Evolutionary conservation across 352 stramenopile genomes (phyloP), one percentile per base, ranked within the genome.

Genomic region (Phytophthora sojae): DNA sequence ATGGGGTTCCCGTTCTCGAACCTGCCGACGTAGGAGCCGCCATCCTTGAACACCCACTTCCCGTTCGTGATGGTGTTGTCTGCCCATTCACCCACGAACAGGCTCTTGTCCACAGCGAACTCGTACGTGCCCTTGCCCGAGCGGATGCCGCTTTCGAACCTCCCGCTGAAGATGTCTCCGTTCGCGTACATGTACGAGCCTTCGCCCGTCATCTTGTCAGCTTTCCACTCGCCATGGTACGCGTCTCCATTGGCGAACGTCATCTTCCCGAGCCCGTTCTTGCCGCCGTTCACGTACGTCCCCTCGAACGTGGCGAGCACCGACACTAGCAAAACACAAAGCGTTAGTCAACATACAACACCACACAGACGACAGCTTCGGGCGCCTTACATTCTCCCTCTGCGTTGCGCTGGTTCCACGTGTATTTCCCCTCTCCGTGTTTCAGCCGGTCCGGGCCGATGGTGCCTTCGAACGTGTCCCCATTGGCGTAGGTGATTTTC

Each of bases 101-200:
- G 72, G 67, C 84, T 96, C 55, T 90, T 87, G 77, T 97, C 91
- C 11, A 37, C 71, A 1, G 81, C 86, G 52, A 92, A 98, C 65
- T 98, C 91, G 79, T 97, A 98, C 62, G 87, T 96, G 45, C 93
- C 94, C 63, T 95, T 83, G 29, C 94, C 94, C 1, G 81, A 76
- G 54, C 94, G 96, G 61, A 97, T 92, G 55, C 91, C 91, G 42
- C 60, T 66, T 15, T 87, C 84, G 57, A 94, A 98, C 14, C 70
- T 85, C 44, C 94, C 94, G 29, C 85, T 96, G 70, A 96, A 98
- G 64, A 98, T 98, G 66, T 98, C 94, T 39, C 87, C 88, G 54
- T 96, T 97, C 57, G 91, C 91, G 61, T 98, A 98, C 67, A 92
- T 84, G 76, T 90, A 96, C 47, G 94, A 97, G 2, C 94, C 94